Base-by-base conservation (phyloP, 2,329 filamentous ascomycete genomes). In the Botryosphaeria agaves region DNA sequence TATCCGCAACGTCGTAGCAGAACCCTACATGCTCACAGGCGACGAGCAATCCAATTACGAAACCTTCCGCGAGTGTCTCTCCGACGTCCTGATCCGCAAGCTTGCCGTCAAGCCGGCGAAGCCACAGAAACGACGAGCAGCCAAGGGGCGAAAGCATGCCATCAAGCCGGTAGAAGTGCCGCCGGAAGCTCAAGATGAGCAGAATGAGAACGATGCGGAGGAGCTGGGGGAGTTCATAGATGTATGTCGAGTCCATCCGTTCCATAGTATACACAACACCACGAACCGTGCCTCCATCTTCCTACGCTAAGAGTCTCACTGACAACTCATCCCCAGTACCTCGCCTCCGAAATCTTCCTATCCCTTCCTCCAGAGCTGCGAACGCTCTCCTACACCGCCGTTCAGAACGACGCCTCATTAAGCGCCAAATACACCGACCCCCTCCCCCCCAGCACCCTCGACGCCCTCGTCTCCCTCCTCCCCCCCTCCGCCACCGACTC, bases 151-250 rank as follows among this genome's bases (percentile, higher is more conserved):
- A n/a, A 53, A 52, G 40, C 52, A 47, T 38, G 48, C 47, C 31
- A 55, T 54, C 36, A 57, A 52, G 34, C 44, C 48, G 6, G 43
- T 48, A 18, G 38, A 40, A 23, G 44, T 36, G 29, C 35, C n/a
- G 26, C 29, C 33, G 7, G 32, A 34, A 7, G 28, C 15, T 12
- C 37, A 36, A 11, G 32, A 37, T 21, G 38, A 33, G 6, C 20
- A 15, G 5, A 20, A 28, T 7, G 39, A 37, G 7, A 45, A 52
- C 12, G 59, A 69, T 40, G 69, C 67, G 4, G 75, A 77, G 40
- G 80, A 85, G 32, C 55, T 89, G 14, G 69, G 71, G 16, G 83
- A 91, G 1, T 91, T 91, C 52, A 72, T 80, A 32, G 74, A 85
- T 41, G 67, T 71, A 56, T 23, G 43, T 38, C 27, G 26, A 20